Evolutionary conservation across 2,329 filamentous ascomycete species (phyloP), one percentile per base, ranked within the genome.

Genomic region (Penicillium sp.): DNA sequence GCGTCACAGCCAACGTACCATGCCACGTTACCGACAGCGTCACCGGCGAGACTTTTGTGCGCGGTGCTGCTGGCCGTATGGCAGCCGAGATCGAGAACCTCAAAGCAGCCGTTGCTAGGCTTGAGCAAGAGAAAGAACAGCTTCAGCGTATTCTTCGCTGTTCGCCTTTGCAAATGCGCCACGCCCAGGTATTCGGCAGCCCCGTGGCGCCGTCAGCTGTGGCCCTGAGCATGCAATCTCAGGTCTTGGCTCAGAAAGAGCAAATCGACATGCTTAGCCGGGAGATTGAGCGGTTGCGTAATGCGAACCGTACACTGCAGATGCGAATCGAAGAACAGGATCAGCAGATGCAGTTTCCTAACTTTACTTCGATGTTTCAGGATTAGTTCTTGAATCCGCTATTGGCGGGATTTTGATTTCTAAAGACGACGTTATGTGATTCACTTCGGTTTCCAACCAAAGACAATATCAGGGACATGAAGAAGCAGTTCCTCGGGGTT

Each of bases 61-160:
- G 40, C 8, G 40, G 40, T n/a, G 40, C 40, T 26, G 40, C 40
- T 9, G 28, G 40, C 13, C 29, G 40, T 13, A 42, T 42, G 40
- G 40, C 40, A 4, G 29, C 29, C 8, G 40, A 42, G 9, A 42
- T 42, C 9, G 18, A 42, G 27, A 6, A 18, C 7, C 28, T 42
- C 4, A 33, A 42, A 9, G 40, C 13, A 4, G 27, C 13, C 6
- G 40, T 49, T 13, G 39, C 35, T 27, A 13, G 4, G 36, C 38
- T 43, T 60, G 60, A 43, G 46, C 11, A 52, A 53, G 12, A 64
- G 59, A 41, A 58, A 57, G 53, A 57, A 48, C 38, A 42, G 29
- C 40, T 42, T 12, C 40, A 13, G 13, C n/a, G 9, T 5, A 11
- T 13, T 7, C 9, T 37, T 29, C 18, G 12, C 27, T 18, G 12